Percentiles rank a stretch among this genome's conserved stretches.
phyloP scores from a whole-genome alignment of 192 early-diverging fungal genomes.

The Umbelopsis vinacea region DNA sequence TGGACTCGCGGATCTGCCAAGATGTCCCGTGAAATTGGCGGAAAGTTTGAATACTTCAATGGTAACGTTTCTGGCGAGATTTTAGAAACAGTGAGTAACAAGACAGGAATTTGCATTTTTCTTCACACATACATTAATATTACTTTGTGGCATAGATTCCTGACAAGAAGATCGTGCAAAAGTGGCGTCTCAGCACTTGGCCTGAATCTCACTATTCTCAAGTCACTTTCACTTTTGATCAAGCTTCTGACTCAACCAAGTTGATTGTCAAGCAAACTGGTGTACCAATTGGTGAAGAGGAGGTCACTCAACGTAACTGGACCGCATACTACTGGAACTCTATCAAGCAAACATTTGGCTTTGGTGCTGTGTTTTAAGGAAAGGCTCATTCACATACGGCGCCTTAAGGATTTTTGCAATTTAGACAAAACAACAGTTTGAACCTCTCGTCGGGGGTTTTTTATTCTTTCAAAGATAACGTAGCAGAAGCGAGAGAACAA shows the following conservation, averaged over 20 bases:
- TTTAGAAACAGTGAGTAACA: constrained; percentile 63
- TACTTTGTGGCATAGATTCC: constrained; percentile 35
- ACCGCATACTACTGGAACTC: constrained; percentile 90
- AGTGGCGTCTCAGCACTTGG: constrained; percentile 89
- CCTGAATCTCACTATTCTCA: constrained; percentile 83
- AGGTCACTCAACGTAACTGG: constrained; percentile 87
- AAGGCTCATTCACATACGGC: not conserved
- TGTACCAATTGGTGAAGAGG: constrained; percentile 89
- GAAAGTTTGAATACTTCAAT: constrained; percentile 78
- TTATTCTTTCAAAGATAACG: not conserved
- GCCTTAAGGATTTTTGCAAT: not conserved
- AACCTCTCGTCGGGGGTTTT: not conserved
- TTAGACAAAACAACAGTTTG: not conserved
- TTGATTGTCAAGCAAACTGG: constrained; percentile 79
- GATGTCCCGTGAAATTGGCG: constrained; percentile 47
- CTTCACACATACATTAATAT: not conserved
- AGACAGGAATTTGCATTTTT: not conserved
- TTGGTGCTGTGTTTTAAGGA: constrained; percentile 30
- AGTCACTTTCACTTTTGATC: constrained; percentile 76
- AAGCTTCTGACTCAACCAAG: constrained; percentile 66
- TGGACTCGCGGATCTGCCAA: constrained; percentile 79
- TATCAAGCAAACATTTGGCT: constrained; percentile 89
- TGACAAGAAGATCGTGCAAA: constrained; percentile 81
- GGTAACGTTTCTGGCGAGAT: constrained; percentile 87
- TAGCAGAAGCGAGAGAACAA: not conserved